Evolutionary conservation across 208 protist species (phyloP).

Genomic region (Acanthamoeba lenticulata): DNA sequence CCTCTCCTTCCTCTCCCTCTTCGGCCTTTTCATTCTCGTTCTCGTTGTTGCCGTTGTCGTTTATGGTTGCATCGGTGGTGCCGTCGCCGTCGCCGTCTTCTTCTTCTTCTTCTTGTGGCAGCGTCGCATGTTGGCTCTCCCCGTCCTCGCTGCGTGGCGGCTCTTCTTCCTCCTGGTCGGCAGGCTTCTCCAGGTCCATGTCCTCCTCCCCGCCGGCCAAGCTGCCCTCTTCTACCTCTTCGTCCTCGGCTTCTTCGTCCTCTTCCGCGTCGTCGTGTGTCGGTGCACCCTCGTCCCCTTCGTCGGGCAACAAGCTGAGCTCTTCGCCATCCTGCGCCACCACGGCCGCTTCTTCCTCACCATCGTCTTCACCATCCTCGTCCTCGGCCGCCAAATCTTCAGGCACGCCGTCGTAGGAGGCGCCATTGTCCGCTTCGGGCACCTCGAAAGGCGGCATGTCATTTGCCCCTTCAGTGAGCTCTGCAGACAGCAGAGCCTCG

Average conservation of each 20-base stretch:
- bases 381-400: too few species aligned
- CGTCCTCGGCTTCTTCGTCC: background rate
- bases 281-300: background rate
- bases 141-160: too few species aligned
- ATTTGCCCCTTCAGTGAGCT: background rate
- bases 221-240: background rate
- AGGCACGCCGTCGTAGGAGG: too few species aligned
- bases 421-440: too few species aligned
- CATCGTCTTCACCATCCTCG: too few species aligned
- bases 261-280: background rate
- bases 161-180: background rate
- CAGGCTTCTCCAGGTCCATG: conserved; percentile 1
- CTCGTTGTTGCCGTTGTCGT: background rate
- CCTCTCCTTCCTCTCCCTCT: background rate
- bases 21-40: background rate
- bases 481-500: background rate
- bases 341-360: background rate
- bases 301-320: background rate
- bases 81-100: background rate
- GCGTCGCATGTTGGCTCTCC: too few species aligned
- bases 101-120: background rate
- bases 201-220: background rate
- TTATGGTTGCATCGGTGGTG: background rate
- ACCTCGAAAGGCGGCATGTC: too few species aligned
- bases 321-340: background rate